Conservation (phyloP, 192 early-diverging fungal genomes). For the Backusella mclennaniae region DNA sequence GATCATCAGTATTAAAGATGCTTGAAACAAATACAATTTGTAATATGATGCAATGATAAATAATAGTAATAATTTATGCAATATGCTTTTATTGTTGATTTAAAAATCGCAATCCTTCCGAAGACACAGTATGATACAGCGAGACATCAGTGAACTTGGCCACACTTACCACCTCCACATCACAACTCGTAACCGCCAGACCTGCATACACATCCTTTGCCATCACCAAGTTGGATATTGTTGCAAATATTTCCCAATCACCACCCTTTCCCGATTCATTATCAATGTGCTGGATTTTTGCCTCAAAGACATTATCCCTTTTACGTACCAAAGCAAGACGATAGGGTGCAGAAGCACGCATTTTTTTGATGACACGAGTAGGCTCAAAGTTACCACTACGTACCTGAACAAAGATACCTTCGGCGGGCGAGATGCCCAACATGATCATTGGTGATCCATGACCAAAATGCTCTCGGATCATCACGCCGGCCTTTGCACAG, state of each 20-base stretch:
- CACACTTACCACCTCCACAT: conserved; percentile 26
- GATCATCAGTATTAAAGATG: too few relatives aligned
- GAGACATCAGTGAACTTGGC: conserved; percentile 28
- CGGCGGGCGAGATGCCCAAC: conserved; percentile 26
- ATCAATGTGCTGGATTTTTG: not conserved
- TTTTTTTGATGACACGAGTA: conserved; percentile 16
- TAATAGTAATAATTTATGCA: not conserved
- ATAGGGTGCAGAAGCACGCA: conserved; percentile 19
- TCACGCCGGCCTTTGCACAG: conserved; percentile 32
- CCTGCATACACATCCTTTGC: conserved; percentile 27
- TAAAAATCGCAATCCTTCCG: not conserved
- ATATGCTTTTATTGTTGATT: conserved; percentile 10
- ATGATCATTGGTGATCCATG: conserved; percentile 21
- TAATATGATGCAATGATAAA: too few relatives aligned
- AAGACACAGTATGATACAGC: conserved; percentile 3
- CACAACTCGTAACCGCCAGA: conserved; percentile 30
- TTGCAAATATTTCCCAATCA: conserved; percentile 16
- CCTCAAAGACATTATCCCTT: conserved; percentile 7
- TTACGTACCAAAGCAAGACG: conserved; percentile 17
- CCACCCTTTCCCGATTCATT: not conserved
- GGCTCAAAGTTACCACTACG: conserved; percentile 2
- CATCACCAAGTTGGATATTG: not conserved
- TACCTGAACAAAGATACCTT: conserved; percentile 26
- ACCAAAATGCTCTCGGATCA: conserved; percentile 32
- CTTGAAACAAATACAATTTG: too few relatives aligned